These are phyloP conservation scores for Didymella exigua DNA, from an alignment of 2,329 filamentous ascomycete genomes.

Conservation along the genomic window DNA sequence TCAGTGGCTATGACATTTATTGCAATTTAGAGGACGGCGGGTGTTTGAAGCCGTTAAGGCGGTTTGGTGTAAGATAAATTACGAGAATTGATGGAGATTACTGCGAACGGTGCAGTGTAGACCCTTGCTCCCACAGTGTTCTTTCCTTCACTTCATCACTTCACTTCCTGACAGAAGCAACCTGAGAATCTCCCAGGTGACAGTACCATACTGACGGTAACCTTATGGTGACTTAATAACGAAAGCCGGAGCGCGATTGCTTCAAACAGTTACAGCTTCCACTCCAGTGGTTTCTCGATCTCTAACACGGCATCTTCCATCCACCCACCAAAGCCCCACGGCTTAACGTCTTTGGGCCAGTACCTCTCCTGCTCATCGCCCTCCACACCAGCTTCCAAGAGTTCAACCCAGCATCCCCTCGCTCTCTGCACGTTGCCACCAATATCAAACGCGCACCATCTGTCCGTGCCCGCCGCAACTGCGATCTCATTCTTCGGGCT, in stretches of 20 bases:
- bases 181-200: no score
- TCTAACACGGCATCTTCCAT: conserved; percentile 35
- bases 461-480: conserved; percentile 30
- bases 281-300: conserved; percentile 31
- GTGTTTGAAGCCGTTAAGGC: no score
- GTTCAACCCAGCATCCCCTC: conserved; percentile 37
- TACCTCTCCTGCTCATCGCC: conserved; percentile 19
- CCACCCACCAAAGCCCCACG: conserved; percentile 39
- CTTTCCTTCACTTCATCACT: not conserved
- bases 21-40: no score
- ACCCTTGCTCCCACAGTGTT: not conserved
- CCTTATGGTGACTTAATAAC: no score
- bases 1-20: no score
- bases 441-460: conserved; percentile 34
- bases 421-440: conserved; percentile 24
- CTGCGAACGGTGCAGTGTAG: not conserved
- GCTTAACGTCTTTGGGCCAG: conserved; percentile 28
- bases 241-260: no score
- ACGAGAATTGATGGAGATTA: not conserved
- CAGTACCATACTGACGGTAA: no score
- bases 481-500: conserved; percentile 25
- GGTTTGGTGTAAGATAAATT: not conserved
- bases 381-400: conserved; percentile 9
- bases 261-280: conserved; percentile 22
- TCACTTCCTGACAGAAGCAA: no score